Base-by-base conservation (phyloP, 2,329 filamentous ascomycete species). In the Ophiostoma piceae region DNA sequence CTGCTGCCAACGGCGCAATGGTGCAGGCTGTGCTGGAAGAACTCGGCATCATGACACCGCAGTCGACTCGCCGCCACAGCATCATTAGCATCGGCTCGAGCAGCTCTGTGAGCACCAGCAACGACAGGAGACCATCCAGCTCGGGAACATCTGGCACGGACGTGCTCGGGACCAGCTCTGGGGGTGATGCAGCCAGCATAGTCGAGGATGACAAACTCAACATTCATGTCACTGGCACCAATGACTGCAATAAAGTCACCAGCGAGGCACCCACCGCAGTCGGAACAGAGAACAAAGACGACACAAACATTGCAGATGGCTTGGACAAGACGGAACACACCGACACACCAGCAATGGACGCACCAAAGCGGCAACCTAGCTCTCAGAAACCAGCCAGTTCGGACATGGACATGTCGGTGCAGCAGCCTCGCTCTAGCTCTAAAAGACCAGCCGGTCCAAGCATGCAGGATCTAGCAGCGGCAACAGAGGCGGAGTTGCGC, bases 1-100 rank as follows among this genome's bases (percentile, higher is more conserved):
- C 11, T n/a, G 37, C 39, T 8, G 35, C 62, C 62, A 41, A 37
- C 51, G 62, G 70, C 41, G 14, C 19, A n/a, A 69, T 71, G 68
- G 41, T 65, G 19, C 62, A 39, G 8, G 62, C 62, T 22, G 62
- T 65, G 62, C 62, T 65, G 62, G 19, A 65, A 35, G 62, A 65
- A n/a, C 19, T 65, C 3, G 62, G 62, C 35, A 39, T 65, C 11
- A 32, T 35, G 19, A 7, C 32, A 16, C 39, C 32, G 0, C 8
- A 41, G n/a, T n/a, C 29, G 22, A 32, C 39, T 2, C 62, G 62
- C 9, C 62, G 35, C 35, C 16, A 32, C 3, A 43, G 29, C 3
- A n/a, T 37, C 43, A 32, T 16, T 32, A 39, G 57, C 57, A 16
- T 26, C 32, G 22, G 16, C 60, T n/a, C 60, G 29, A 29, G 29